phyloP scores from a whole-genome alignment of 805 yeast genomes.

The Starmerella roubikii region DNA sequence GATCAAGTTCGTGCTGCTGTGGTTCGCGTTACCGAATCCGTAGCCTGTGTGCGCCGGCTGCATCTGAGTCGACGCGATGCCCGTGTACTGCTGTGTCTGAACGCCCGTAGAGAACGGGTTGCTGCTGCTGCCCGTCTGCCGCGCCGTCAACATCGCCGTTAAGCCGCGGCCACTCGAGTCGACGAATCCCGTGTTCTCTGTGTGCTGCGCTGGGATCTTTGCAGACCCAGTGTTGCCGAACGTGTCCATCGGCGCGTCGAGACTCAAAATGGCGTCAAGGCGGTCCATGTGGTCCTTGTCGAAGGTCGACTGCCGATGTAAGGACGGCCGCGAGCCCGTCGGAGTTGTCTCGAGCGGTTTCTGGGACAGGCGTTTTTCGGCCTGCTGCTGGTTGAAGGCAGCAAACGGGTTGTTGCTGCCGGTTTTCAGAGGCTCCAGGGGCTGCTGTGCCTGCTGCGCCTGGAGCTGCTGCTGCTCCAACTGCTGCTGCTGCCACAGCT shows the following conservation, averaged over 20 bases:
- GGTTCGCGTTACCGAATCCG: conserved; percentile 75
- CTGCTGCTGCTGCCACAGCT: conserved; percentile 36
- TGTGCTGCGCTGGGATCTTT: conserved; percentile 87
- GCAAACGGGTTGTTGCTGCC: conserved; percentile 78
- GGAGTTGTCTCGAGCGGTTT: conserved; percentile 8
- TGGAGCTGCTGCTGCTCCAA: conserved; percentile 19
- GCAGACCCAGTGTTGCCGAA: conserved; percentile 77
- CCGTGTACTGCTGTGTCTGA: conserved; percentile 44
- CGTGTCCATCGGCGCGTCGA: conserved; percentile 86
- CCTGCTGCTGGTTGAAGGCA: conserved; percentile 22
- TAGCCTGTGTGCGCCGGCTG: conserved; percentile 83
- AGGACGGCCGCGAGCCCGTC: conserved; percentile 12
- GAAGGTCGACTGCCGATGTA: conserved; percentile 35
- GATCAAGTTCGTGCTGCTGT: conserved; percentile 24
- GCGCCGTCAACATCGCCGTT: conserved; percentile 20
- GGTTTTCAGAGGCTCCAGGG: conserved; percentile 43
- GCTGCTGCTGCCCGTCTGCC: conserved; percentile 6
- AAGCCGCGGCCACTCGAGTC: conserved; percentile 81
- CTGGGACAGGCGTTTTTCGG: conserved; percentile 16
- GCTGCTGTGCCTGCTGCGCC: conserved; percentile 28
- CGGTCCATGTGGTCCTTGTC: conserved; percentile 45
- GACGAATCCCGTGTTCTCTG: conserved; percentile 57
- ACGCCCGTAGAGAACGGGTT: conserved; percentile 47
- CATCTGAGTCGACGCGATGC: conserved; percentile 50
- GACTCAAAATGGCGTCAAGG: conserved; percentile 62